Evolutionary conservation across 805 yeast genomes (phyloP).

Genomic region (Hanseniaspora thailandica): DNA sequence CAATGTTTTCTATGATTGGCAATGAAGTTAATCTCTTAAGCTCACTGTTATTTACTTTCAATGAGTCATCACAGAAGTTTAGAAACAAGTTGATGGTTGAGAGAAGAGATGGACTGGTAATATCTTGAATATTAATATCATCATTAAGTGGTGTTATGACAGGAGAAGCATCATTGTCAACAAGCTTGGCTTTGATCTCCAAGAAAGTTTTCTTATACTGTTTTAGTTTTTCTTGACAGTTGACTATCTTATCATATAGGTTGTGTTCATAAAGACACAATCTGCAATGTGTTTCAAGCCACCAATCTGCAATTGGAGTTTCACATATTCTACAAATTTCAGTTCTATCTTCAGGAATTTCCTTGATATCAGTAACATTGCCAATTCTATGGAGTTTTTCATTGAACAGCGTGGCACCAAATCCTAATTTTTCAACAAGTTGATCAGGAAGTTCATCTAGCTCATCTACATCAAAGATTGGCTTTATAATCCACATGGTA

Average conservation of each 20-base stretch:
- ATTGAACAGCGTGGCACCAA: slow-evolving; percentile 76
- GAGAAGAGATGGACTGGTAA: not conserved
- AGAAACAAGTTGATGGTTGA: slow-evolving; percentile 14
- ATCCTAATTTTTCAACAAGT: slow-evolving; percentile 68
- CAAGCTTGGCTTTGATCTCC: slow-evolving; percentile 24
- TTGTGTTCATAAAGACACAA: slow-evolving; percentile 76
- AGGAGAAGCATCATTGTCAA: slow-evolving; percentile 1
- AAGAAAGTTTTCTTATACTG: slow-evolving; percentile 53
- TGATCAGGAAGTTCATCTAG: slow-evolving; percentile 57
- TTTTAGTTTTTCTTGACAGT: slow-evolving; percentile 39
- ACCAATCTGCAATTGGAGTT: slow-evolving; percentile 85
- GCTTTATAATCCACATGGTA: slow-evolving; percentile 88
- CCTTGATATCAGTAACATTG: slow-evolving; percentile 50
- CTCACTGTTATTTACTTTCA: slow-evolving; percentile 63
- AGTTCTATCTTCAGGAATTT: slow-evolving; percentile 66
- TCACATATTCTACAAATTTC: slow-evolving; percentile 90
- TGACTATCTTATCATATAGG: slow-evolving; percentile 64
- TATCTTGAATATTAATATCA: not conserved
- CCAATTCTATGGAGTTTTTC: slow-evolving; percentile 56
- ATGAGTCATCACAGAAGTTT: slow-evolving; percentile 56
- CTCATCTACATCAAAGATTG: slow-evolving; percentile 51
- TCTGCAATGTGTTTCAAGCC: slow-evolving; percentile 84
- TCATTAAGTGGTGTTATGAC: not conserved
- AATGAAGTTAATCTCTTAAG: slow-evolving; percentile 26
- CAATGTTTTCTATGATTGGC: slow-evolving; percentile 15